These are phyloP conservation scores for Vigna angularis DNA, from an alignment of 306 rosid species.

Conservation along the genomic window DNA sequence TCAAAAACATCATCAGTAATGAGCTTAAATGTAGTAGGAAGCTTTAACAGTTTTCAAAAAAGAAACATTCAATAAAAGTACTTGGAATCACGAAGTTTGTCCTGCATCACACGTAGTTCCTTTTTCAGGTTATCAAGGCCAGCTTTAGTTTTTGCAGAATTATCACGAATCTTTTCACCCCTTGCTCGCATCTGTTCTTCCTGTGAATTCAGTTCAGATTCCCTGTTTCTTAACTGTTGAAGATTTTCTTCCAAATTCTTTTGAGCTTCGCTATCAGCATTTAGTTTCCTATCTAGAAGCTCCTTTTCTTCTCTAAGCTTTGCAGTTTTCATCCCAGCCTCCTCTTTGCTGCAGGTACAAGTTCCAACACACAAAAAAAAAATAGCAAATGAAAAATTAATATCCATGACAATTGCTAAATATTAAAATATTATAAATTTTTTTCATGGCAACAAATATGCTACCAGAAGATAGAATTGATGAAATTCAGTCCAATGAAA, in stretches of 20 bases:
- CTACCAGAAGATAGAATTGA: background rate
- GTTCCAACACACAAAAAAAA: slow-evolving; percentile 16
- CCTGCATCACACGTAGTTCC: slow-evolving; percentile 75
- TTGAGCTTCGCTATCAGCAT: slow-evolving; percentile 91
- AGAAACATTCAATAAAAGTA: slow-evolving; percentile 30
- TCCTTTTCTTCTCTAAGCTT: slow-evolving; percentile 94
- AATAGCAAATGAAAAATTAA: slow-evolving; percentile 15
- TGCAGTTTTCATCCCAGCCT: slow-evolving; percentile 96
- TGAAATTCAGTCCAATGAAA: too few species aligned
- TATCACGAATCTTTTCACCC: slow-evolving; percentile 69
- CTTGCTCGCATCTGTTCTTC: slow-evolving; percentile 78
- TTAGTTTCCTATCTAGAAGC: slow-evolving; percentile 88
- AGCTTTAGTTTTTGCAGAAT: slow-evolving; percentile 63
- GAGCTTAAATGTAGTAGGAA: background rate
- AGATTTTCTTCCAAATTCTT: slow-evolving; percentile 95
- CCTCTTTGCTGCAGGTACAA: slow-evolving; percentile 76
- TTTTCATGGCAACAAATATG: background rate
- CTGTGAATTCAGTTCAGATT: slow-evolving; percentile 74
- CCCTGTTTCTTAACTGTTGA: slow-evolving; percentile 82
- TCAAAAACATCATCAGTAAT: slow-evolving; percentile 20
- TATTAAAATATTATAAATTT: background rate
- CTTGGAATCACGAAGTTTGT: slow-evolving; percentile 80
- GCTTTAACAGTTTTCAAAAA: background rate
- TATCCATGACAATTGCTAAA: background rate
- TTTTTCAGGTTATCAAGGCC: slow-evolving; percentile 62